Evolutionary conservation across 306 rosid genomes (phyloP).

Genomic region (Boehmeria nivea): DNA sequence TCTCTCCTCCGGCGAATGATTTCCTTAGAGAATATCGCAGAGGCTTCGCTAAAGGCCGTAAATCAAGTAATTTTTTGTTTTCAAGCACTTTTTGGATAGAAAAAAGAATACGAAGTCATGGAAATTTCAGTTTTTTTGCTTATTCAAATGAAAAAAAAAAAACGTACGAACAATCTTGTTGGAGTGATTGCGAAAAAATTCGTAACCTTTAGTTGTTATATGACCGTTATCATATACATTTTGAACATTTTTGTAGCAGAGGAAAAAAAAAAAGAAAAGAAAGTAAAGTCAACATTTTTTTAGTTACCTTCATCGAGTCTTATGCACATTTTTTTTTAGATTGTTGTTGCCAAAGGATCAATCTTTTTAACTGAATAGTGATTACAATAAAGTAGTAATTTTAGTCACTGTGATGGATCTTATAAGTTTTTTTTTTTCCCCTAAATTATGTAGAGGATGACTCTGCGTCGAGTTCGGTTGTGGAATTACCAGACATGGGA

Average conservation of each 20-base stretch:
- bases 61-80: slow-evolving; percentile 47
- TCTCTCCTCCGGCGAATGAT: slow-evolving; percentile 31
- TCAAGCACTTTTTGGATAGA: background rate
- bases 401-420: background rate
- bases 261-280: too few relatives aligned
- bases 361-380: background rate
- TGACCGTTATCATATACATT: too few relatives aligned
- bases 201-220: too few relatives aligned
- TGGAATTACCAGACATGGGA: slow-evolving; percentile 52
- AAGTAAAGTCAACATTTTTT: too few relatives aligned
- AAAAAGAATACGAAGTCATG: background rate
- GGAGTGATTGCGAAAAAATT: too few relatives aligned
- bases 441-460: slow-evolving; percentile 51
- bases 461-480: slow-evolving; percentile 39
- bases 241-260: too few relatives aligned
- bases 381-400: background rate
- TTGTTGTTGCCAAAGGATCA: too few relatives aligned
- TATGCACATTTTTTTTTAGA: too few relatives aligned
- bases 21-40: slow-evolving; percentile 54
- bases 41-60: slow-evolving; percentile 84
- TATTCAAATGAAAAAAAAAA: too few relatives aligned
- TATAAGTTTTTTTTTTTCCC: background rate
- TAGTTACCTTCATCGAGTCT: too few relatives aligned
- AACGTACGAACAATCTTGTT: too few relatives aligned
- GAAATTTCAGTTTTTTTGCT: background rate